Evolutionary conservation across 306 rosid genomes (phyloP), one percentile per base, ranked within the genome.

Genomic region (Vicia faba): DNA sequence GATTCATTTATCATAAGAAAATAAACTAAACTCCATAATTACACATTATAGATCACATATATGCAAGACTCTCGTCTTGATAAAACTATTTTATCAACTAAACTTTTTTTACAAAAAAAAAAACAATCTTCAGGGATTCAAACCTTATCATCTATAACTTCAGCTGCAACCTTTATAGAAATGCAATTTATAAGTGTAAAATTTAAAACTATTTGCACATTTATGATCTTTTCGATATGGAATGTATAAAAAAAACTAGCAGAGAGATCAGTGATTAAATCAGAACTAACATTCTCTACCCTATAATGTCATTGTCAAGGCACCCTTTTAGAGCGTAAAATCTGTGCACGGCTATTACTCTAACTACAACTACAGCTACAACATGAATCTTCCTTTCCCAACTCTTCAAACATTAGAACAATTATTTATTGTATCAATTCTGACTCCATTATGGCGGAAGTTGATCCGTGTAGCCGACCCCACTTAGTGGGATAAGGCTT

Each of bases 1-100:
- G 41, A 67, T 61, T 67, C 65, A 15, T 40, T 53, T 66, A 40
- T 23, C 43, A 55, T 41, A 41, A 70, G 13, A 51, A 76, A 64
- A 66, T 8, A 71, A 70, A 26, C 48, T 40, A 57, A 0, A 70
- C 53, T 54, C 49, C 50, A 28, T 29, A 55, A 31, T 20, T 11
- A 29, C 16, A 61, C 13, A 10, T 23, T 4, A 9, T 46, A 38
- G 33, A 61, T 25, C 69, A 49, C 35, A 3, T 19, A 50, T 11
- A 33, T 2, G 26, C 66, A 14, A n/a, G 14, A 56, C 13, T 60
- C n/a, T 6, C 60, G 57, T 29, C 43, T 36, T n/a, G 2, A 59
- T 53, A 51, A n/a, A n/a, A n/a, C n/a, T n/a, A n/a, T n/a, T n/a
- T n/a, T n/a, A n/a, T n/a, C n/a, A n/a, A n/a, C n/a, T n/a, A n/a